These are phyloP conservation scores for Cystofilobasidium macerans DNA, from an alignment of 768 basidiomycete species.

Conservation along the genomic window DNA sequence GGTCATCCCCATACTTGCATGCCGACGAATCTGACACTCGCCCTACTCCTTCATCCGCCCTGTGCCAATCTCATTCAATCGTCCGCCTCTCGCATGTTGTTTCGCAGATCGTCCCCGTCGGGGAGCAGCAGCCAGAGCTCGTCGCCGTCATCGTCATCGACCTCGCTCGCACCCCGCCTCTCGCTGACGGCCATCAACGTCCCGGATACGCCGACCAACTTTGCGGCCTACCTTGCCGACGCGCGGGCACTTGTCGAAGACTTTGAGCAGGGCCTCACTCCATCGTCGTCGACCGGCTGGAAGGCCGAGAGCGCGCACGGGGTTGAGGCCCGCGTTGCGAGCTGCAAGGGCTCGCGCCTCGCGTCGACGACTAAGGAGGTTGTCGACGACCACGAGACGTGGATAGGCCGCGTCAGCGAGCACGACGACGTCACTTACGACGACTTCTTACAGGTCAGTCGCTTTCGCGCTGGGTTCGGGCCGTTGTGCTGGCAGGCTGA, in stretches of 20 bases:
- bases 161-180: neutral
- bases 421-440: neutral
- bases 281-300: neutral
- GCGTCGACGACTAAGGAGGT: neutral
- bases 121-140: too few species aligned
- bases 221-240: neutral
- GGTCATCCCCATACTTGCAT: too few species aligned
- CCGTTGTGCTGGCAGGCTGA: neutral
- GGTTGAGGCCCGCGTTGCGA: neutral
- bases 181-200: neutral
- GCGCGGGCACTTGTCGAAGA: neutral
- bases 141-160: too few species aligned
- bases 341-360: neutral
- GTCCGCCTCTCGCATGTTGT: too few species aligned
- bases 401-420: neutral
- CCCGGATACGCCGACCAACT: neutral
- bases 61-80: too few species aligned
- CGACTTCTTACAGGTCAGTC: neutral
- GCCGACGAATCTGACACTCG: too few species aligned
- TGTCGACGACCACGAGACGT: neutral
- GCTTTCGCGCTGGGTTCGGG: neutral
- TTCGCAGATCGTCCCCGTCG: too few species aligned
- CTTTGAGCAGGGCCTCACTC: neutral
- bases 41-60: too few species aligned
- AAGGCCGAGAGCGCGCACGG: slow-evolving; percentile 5